Evolutionary conservation across 2,329 filamentous ascomycete genomes (phyloP), one percentile per base, ranked within the genome.

Genomic region (Fusarium illudens): DNA sequence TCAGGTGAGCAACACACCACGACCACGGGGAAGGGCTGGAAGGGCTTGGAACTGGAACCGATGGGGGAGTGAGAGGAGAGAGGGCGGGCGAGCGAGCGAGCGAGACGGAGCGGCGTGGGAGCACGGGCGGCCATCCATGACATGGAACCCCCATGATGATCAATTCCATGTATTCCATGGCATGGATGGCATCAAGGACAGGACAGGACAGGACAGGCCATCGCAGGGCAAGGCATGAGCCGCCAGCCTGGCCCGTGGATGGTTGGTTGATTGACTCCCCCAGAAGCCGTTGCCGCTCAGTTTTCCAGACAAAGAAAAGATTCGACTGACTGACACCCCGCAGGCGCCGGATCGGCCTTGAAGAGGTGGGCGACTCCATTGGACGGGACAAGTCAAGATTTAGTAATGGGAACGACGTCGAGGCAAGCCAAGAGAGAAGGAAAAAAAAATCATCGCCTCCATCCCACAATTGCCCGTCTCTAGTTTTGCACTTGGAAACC

Each of bases 321-420:
- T 44, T 36, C 39, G 37, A 32, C 39, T 46, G 22, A 46, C 39
- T 66, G n/a, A n/a, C n/a, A n/a, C n/a, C 44, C 57, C 59, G 61
- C 64, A 70, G 59, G 52, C 58, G 67, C 69, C 58, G 70, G 66
- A 70, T 71, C 70, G 63, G 60, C 66, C 61, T 64, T 36, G 15
- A 22, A 36, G 32, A 36, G 66, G 66, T 68, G 67, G 68, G 66
- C 57, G 60, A 58, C 59, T 70, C 73, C 71, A 78, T 78, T 77
- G 77, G 76, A 71, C 64, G 58, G 46, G 61, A 63, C 22, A 50
- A 33, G 72, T 71, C 71, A 64, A 68, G 70, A 77, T 79, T 79
- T 74, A 68, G 76, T 79, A 79, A 79, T 79, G 74, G 70, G 71
- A 79, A 79, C 75, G 70, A 73, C 75, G 58, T 64, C 61, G 64